A percentile compares a stretch with the other conserved stretches of the same genome.
Conservation (phyloP, 2,329 filamentous ascomycete species). For the Fusarium sp. region DNA sequence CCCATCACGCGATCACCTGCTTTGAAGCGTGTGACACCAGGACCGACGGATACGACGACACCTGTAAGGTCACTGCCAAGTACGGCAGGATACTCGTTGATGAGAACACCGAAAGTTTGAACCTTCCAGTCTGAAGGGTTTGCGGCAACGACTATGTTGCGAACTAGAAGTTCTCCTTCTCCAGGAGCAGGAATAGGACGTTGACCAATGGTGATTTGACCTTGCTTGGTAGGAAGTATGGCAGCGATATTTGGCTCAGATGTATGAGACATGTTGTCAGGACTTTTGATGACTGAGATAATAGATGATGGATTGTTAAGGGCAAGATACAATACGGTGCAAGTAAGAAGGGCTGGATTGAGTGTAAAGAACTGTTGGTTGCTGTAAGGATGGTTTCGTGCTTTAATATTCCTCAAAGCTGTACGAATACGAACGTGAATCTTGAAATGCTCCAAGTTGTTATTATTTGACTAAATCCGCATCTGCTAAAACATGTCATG, state of each 20-base stretch:
- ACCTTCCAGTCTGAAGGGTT: slow-evolving; percentile 55
- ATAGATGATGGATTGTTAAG: rapidly evolving
- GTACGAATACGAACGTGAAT: rapidly evolving
- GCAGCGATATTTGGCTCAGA: neutral
- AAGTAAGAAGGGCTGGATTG: neutral
- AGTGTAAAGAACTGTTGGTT: too few species aligned
- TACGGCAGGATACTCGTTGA: slow-evolving; percentile 31
- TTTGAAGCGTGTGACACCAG: slow-evolving; percentile 9
- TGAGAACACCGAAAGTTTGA: slow-evolving; percentile 45
- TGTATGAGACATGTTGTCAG: neutral
- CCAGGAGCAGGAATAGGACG: neutral
- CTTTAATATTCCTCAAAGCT: neutral
- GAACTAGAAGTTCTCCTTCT: neutral
- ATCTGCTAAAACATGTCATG: too few species aligned
- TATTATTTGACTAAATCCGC: too few species aligned
- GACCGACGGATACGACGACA: slow-evolving; percentile 5
- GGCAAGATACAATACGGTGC: neutral
- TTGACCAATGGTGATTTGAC: neutral
- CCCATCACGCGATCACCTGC: slow-evolving; percentile 29
- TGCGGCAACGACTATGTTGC: slow-evolving; percentile 46
- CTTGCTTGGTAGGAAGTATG: neutral
- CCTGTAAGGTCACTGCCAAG: slow-evolving; percentile 35
- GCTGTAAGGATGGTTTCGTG: rapidly evolving
- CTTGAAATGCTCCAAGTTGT: too few species aligned
- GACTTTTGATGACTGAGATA: rapidly evolving